Evolutionary conservation across 106 monocot genomes (phyloP).

Genomic region (Narthecium ossifragum): DNA sequence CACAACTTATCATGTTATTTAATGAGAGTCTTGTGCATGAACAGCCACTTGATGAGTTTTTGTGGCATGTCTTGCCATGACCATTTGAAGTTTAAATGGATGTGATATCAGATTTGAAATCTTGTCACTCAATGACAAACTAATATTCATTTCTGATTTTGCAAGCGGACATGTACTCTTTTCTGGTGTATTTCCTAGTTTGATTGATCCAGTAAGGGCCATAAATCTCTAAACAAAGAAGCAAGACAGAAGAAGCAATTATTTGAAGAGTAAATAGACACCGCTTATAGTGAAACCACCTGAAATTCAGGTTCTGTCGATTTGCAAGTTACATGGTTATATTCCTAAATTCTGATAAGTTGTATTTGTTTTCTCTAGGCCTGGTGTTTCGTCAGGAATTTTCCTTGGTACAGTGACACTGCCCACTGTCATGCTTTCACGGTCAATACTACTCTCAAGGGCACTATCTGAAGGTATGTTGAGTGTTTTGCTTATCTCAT

Average conservation of each 20-base stretch:
- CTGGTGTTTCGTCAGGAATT: constrained; percentile 89
- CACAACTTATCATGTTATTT: too few species aligned
- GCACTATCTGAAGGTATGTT: constrained; percentile 44
- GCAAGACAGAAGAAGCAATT: not conserved
- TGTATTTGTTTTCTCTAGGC: constrained; percentile 23
- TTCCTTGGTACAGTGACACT: constrained; percentile 75
- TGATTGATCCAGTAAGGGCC: not conserved
- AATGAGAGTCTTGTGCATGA: too few species aligned
- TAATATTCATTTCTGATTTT: too few species aligned
- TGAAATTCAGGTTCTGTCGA: too few species aligned
- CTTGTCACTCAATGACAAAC: too few species aligned
- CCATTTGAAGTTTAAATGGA: too few species aligned
- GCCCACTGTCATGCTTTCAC: constrained; percentile 81
- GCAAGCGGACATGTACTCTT: too few species aligned
- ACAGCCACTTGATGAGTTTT: too few species aligned
- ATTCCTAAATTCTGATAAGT: not conserved
- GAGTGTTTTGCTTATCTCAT: not conserved
- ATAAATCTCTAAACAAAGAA: not conserved
- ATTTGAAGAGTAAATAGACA: not conserved
- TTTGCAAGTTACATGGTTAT: not conserved
- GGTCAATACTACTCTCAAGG: constrained; percentile 73
- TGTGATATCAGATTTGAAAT: too few species aligned
- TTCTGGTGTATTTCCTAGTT: not conserved
- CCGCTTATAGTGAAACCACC: too few species aligned
- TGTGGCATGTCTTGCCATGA: too few species aligned